Percentiles rank a stretch among this genome's conserved stretches.
Evolutionary conservation across 495 filamentous ascomycete species (phyloP).

Genomic region (Pyrenopolyporus hunteri): DNA sequence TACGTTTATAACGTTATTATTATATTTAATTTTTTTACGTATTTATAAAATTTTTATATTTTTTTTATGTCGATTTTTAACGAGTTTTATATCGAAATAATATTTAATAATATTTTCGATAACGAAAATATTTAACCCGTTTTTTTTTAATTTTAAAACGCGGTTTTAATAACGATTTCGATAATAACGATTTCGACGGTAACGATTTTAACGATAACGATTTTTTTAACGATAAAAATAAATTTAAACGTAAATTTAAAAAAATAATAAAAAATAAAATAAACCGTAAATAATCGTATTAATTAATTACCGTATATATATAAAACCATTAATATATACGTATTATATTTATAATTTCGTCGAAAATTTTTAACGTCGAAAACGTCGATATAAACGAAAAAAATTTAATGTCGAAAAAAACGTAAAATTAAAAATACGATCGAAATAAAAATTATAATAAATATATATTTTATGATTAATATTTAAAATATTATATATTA

Average conservation of each 20-base stretch:
- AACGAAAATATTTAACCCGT: neutral
- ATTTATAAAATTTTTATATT: neutral
- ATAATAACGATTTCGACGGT: no score
- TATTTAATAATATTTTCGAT: neutral
- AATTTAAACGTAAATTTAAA: no score
- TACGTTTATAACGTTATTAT: neutral
- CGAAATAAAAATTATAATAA: neutral
- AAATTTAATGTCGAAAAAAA: neutral
- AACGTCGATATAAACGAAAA: neutral
- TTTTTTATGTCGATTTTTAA: no score
- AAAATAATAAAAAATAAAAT: no score
- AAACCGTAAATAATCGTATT: neutral
- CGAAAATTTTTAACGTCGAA: neutral
- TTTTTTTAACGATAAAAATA: no score
- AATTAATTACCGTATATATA: neutral
- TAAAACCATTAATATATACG: neutral
- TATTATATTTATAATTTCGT: neutral
- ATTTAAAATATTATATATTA: no score
- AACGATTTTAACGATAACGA: no score
- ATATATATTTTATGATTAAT: neutral
- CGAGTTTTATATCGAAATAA: neutral
- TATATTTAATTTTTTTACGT: neutral
- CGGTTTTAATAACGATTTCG: no score
- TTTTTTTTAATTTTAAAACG: no score
- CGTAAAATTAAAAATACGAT: neutral